Evolutionary conservation across 1,284 basidiomycete species (phyloP), one percentile per base, ranked within the genome.

Genomic region (Microbotryum saponariae): DNA sequence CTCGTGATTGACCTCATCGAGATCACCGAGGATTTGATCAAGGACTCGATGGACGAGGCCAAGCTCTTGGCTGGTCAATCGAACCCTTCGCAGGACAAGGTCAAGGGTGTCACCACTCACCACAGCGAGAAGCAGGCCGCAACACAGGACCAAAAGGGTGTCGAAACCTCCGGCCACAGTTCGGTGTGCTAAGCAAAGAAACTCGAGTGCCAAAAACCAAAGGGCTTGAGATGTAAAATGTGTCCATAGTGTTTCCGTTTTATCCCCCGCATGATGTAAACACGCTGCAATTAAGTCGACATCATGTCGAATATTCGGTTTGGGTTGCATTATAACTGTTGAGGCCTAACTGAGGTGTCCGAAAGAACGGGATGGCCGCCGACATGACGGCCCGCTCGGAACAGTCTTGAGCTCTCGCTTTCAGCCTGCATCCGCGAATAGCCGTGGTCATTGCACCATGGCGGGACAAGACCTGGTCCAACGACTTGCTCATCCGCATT

Each of bases 1-100:
- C 62, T 68, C 46, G 61, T 68, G 29, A 46, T 44, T 53, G 66
- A 64, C 60, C 58, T 68, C 27, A 58, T 68, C 55, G 42, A 61
- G n/a, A 50, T 64, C 9, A 68, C 67, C 27, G 67, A 68, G 58
- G 25, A 50, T 2, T 48, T 66, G 37, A 66, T 68, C 51, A 48
- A 62, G 27, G 65, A 66, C 48, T 54, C 57, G 23, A 25, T 16
- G 10, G 23, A 31, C 3, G n/a, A 23, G 25, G n/a, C n/a, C 5
- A 29, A 7, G 51, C 29, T 18, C 46, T n/a, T 18, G 21, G 4
- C 20, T 16, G 33, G 45, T 16, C 37, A 14, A 29, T 37, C 29
- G 25, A 33, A 1, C 42, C n/a, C 2, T 8, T 20, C 18, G 18
- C 14, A 42, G 37, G 14, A 47, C n/a, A 55, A 49, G n/a, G n/a